These are phyloP conservation scores for Barnettozyma sucrosica DNA, from an alignment of 805 yeast genomes.

Conservation along the genomic window DNA sequence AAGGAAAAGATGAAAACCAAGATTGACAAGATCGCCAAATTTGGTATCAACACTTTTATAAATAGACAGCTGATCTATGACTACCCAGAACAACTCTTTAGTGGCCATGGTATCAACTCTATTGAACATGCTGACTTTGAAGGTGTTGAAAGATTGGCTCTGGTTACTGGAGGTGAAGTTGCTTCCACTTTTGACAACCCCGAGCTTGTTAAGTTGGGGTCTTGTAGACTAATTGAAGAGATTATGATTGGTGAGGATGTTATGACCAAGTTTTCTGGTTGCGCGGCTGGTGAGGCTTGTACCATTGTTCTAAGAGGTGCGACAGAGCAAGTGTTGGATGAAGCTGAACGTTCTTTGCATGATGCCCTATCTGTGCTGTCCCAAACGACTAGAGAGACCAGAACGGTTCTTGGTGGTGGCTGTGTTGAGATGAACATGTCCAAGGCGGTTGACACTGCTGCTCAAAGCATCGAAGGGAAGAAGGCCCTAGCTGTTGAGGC, in stretches of 20 bases:
- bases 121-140: slow-evolving; percentile 98
- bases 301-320: slow-evolving; percentile 95
- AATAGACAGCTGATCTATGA: slow-evolving; percentile 96
- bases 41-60: slow-evolving; percentile 83
- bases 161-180: slow-evolving; percentile 98
- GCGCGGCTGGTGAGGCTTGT: slow-evolving; percentile 93
- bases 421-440: slow-evolving; percentile 94
- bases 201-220: slow-evolving; percentile 77
- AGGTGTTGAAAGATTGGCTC: slow-evolving; percentile 93
- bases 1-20: slow-evolving; percentile 86
- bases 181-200: slow-evolving; percentile 95
- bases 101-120: slow-evolving; percentile 82
- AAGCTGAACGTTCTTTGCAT: slow-evolving; percentile 93
- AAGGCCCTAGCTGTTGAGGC: slow-evolving; percentile 91
- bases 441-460: slow-evolving; percentile 95
- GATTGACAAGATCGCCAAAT: slow-evolving; percentile 82
- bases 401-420: slow-evolving; percentile 82
- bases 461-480: slow-evolving; percentile 90
- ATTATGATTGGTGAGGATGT: slow-evolving; percentile 88
- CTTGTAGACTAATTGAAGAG: slow-evolving; percentile 88
- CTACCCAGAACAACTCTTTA: slow-evolving; percentile 93
- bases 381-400: slow-evolving; percentile 88
- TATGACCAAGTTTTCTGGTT: slow-evolving; percentile 91
- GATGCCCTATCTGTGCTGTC: slow-evolving; percentile 94
- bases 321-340: slow-evolving; percentile 92